Conservation (phyloP, 768 basidiomycete genomes). For the Clavulina sp. region DNA sequence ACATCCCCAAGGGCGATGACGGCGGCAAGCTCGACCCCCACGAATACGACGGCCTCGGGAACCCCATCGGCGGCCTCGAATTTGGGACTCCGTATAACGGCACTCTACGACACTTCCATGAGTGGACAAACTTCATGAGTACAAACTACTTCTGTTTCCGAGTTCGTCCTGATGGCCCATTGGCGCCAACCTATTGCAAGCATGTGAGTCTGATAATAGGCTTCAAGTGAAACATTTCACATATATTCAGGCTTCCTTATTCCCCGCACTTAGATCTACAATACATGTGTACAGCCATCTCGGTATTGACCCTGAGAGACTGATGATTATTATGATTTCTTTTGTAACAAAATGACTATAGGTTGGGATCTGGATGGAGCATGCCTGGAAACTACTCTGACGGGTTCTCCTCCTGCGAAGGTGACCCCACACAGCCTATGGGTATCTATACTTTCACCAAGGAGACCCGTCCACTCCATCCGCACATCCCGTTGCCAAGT, state of each 20-base stretch:
- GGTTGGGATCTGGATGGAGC: conserved; percentile 16
- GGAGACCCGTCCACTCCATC: conserved; percentile 37
- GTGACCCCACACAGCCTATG: conserved; percentile 29
- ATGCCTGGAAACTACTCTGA: conserved; percentile 27
- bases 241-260: neutral
- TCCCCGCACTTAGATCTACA: neutral
- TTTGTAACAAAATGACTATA: neutral
- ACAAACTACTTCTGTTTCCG: conserved; percentile 17
- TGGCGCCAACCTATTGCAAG: conserved; percentile 38
- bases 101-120: conserved; percentile 35
- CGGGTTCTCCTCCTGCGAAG: conserved; percentile 28
- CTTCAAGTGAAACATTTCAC: neutral
- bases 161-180: conserved; percentile 12
- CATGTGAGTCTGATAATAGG: neutral
- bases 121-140: conserved; percentile 67
- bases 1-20: conserved; percentile 22
- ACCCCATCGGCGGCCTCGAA: conserved; percentile 50
- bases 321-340: too few relatives aligned
- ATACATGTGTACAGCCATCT: neutral
- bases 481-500: conserved; percentile 28
- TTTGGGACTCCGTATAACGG: conserved; percentile 48
- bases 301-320: neutral
- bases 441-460: conserved; percentile 30
- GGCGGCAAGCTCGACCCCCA: conserved; percentile 31
- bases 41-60: conserved; percentile 24